Percentiles rank a stretch among this genome's conserved stretches.
phyloP scores from a whole-genome alignment of 805 yeast genomes.

The Saturnispora zaruensis region DNA sequence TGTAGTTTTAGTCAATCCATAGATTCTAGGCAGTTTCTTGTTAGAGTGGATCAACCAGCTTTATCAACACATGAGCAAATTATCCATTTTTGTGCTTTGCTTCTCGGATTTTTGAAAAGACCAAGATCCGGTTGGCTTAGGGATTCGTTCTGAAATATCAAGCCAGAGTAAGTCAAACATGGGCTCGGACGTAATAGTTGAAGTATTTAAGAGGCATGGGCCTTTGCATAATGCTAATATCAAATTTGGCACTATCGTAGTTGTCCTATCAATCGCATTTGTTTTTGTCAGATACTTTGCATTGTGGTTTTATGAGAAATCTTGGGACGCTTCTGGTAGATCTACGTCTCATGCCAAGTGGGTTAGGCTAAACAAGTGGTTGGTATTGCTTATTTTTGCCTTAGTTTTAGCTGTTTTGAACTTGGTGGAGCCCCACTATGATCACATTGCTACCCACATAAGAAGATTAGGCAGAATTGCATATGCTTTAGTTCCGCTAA shows the following conservation, averaged over 20 bases:
- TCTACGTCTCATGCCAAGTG: conserved; percentile 24
- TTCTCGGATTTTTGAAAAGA: not conserved
- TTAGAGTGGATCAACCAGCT: no score
- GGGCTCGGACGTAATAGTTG: not conserved
- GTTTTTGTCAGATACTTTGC: conserved; percentile 29
- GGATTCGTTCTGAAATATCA: not conserved
- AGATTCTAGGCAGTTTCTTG: no score
- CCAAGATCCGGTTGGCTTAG: not conserved
- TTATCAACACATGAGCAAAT: not conserved
- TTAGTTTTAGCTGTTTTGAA: conserved; percentile 11
- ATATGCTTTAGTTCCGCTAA: conserved; percentile 50
- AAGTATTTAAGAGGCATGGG: conserved; percentile 37
- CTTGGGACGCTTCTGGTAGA: conserved; percentile 34
- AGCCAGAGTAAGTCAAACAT: not conserved
- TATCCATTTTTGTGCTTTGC: not conserved
- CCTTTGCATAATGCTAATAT: conserved; percentile 47
- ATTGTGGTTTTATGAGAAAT: conserved; percentile 26
- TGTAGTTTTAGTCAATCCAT: no score
- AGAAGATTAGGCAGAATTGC: conserved; percentile 59
- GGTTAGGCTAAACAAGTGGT: conserved; percentile 1
- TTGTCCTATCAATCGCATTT: conserved; percentile 36
- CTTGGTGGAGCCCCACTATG: conserved; percentile 28
- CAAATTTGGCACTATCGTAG: conserved; percentile 49
- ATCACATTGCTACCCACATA: conserved; percentile 30
- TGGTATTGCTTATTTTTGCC: not conserved